Conservation (phyloP, 1,284 basidiomycete genomes). For the Boletellus dicymbophilus region DNA sequence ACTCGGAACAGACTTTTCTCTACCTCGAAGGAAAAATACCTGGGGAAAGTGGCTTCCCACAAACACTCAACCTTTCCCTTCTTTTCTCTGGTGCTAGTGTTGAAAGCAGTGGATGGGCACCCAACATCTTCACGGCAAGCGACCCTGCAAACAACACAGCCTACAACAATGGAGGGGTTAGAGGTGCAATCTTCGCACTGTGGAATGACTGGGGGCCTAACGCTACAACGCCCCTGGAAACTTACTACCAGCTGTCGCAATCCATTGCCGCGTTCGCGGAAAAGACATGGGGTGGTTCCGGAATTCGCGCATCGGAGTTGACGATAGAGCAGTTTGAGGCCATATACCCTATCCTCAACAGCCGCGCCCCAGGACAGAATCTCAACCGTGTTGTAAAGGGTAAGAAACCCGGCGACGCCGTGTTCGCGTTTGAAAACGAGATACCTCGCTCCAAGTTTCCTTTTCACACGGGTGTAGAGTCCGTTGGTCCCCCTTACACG, state of each 20-base stretch:
- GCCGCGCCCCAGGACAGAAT: slow-evolving; percentile 38
- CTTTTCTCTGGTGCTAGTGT: slow-evolving; percentile 33
- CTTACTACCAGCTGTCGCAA: slow-evolving; percentile 37
- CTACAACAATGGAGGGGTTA: slow-evolving; percentile 25
- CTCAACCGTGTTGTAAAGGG: slow-evolving; percentile 33
- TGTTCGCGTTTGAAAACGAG: slow-evolving; percentile 27
- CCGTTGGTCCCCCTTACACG: slow-evolving; percentile 47
- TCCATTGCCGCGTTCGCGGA: slow-evolving; percentile 38
- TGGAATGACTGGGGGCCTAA: slow-evolving; percentile 45
- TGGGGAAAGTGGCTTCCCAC: slow-evolving; percentile 32
- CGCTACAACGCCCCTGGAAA: slow-evolving; percentile 40
- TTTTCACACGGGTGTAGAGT: slow-evolving; percentile 34
- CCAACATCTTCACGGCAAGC: slow-evolving; percentile 33
- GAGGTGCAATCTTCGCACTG: slow-evolving; percentile 38
- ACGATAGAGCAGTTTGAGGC: slow-evolving; percentile 32
- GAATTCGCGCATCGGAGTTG: slow-evolving; percentile 29
- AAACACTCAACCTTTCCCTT: slow-evolving; percentile 30
- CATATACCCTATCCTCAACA: slow-evolving; percentile 32
- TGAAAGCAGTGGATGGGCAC: slow-evolving; percentile 37
- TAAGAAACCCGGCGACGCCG: slow-evolving; percentile 17
- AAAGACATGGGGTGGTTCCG: slow-evolving; percentile 40
- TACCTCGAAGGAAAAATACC: slow-evolving; percentile 40
- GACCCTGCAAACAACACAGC: slow-evolving; percentile 35
- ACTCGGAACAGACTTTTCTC: slow-evolving; percentile 38
- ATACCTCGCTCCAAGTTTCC: slow-evolving; percentile 17